Evolutionary conservation across 164 flowering plant genomes (phyloP), one percentile per base, ranked within the genome.

Genomic region (Dillenia suffruticosa): DNA sequence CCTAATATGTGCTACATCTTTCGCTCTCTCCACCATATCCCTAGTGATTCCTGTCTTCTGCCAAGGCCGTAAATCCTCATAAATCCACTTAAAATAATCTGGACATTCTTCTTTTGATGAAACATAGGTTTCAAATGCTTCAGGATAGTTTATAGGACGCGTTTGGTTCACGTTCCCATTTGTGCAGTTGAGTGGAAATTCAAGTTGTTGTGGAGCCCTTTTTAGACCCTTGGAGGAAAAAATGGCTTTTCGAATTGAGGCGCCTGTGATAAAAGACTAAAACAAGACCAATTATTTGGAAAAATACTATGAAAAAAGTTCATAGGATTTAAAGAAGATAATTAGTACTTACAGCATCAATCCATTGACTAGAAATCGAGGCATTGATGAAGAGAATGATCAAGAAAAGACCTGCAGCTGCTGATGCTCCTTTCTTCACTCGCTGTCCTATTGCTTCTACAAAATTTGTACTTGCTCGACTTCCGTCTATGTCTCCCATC

Each of bases 61-160:
- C 81, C 81, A 78, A 3, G 58, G 79, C 67, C 65, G 65, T 32
- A 76, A 70, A 58, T 76, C 78, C 48, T 75, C 75, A 44, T 71
- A 70, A 65, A 75, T 75, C 78, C 75, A 75, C 5, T 66, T 69
- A 68, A 75, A 75, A 65, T 67, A 67, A 8, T 65, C 57, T n/a
- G 78, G 78, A 50, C 78, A 74, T 16, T 66, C 57, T 1, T 13
- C 5, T 9, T 51, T 32, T 44, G 59, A 40, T 49, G 51, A 10
- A 46, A 48, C 55, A 17, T 49, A 32, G 8, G 61, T 10, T 40
- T 56, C 60, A 26, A 47, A 56, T 12, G 56, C 48, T 45, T 26
- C 49, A 5, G 61, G 67, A 59, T 56, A 63, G 44, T 54, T 64
- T 12, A 9, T 11, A 9, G 62, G 62, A 49, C 68, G 57, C 9